Evolutionary conservation across 2,329 filamentous ascomycete genomes (phyloP).

Genomic region (Aspergillus brunneoviolaceus): DNA sequence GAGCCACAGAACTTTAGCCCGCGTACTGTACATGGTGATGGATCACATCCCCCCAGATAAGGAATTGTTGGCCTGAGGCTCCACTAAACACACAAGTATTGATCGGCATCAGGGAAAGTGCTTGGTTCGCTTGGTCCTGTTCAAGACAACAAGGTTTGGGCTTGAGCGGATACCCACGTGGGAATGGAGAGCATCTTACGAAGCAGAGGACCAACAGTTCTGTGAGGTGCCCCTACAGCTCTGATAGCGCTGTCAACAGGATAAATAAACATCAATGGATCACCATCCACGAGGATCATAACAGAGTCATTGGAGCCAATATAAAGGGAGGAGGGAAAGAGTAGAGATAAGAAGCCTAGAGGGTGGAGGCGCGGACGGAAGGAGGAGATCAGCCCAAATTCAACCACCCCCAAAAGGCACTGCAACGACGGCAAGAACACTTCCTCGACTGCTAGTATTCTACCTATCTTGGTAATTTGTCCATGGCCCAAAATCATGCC

Average conservation of each 20-base stretch:
- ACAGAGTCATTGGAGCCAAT: neutral
- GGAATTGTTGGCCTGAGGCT: neutral
- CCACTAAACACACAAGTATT: neutral
- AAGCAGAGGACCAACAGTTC: constrained; percentile 5
- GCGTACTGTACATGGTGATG: neutral
- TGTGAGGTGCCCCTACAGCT: neutral
- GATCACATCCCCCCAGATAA: neutral
- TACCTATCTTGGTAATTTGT: neutral
- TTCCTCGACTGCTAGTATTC: neutral
- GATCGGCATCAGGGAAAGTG: constrained; percentile 22
- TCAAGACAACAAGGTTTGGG: constrained; percentile 6
- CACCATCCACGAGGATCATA: constrained; percentile 1
- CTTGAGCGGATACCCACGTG: constrained; percentile 19
- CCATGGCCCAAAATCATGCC: neutral
- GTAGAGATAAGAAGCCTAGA: neutral
- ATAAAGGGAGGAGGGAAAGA: neutral
- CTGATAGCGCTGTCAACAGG: neutral
- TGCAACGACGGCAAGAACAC: neutral
- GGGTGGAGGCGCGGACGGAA: neutral
- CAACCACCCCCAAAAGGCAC: neutral
- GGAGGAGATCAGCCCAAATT: neutral
- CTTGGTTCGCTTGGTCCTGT: constrained; percentile 16
- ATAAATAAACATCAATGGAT: neutral
- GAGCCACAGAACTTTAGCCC: neutral
- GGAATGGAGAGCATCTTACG: constrained; percentile 7